Conservation (phyloP, 1,139 yeast species). For the Scheffersomyces cryptocercus region DNA sequence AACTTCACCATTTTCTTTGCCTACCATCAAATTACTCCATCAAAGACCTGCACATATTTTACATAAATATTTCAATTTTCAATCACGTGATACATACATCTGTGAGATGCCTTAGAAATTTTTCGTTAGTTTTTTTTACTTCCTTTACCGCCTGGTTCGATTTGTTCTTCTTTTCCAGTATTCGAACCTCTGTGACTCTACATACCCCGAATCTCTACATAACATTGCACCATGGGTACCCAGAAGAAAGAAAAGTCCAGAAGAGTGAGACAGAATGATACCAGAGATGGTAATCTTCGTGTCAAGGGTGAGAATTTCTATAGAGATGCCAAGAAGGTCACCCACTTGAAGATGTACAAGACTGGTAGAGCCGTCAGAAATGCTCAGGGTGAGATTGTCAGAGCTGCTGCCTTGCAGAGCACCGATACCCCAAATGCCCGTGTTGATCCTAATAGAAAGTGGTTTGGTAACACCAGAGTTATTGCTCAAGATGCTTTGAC, state of each 20-base stretch:
- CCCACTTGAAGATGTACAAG: slow-evolving; percentile 89
- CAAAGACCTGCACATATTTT: no score
- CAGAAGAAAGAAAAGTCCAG: slow-evolving; percentile 89
- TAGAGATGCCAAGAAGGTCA: slow-evolving; percentile 89
- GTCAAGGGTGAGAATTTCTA: slow-evolving; percentile 98
- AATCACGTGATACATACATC: no score
- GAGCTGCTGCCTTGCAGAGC: slow-evolving; percentile 87
- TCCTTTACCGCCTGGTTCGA: not conserved
- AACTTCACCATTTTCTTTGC: no score
- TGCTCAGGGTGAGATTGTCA: slow-evolving; percentile 81
- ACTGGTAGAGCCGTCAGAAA: slow-evolving; percentile 86
- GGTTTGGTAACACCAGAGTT: slow-evolving; percentile 98
- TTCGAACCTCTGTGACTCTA: not conserved
- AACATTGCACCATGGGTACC: slow-evolving; percentile 68
- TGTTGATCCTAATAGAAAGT: slow-evolving; percentile 92
- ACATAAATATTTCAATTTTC: no score
- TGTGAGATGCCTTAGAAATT: no score
- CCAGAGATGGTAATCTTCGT: slow-evolving; percentile 86
- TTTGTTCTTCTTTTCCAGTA: not conserved
- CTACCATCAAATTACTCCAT: no score
- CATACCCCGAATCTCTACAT: no score
- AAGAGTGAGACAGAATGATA: slow-evolving; percentile 77
- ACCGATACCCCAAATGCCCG: slow-evolving; percentile 89
- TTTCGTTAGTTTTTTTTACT: not conserved
- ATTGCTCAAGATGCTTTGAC: slow-evolving; percentile 94